Evolutionary conservation across 768 basidiomycete genomes (phyloP), one percentile per base, ranked within the genome.

Genomic region (Termitomyces sp.): DNA sequence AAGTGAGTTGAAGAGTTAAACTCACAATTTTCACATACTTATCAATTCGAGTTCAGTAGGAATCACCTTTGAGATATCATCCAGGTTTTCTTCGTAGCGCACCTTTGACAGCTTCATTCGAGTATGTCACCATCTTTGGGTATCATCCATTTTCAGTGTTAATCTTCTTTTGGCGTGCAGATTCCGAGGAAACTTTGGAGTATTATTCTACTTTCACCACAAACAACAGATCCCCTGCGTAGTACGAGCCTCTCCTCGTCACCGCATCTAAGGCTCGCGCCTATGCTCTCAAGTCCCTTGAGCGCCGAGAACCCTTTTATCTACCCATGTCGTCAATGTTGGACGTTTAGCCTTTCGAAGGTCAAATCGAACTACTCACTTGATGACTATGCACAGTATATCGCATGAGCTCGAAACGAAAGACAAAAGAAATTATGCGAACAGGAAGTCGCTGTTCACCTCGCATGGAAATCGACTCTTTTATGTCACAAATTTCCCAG

Each of bases 401-500:
- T 88, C 47, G 70, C 78, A 1, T 73, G 79, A 48, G 74, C 77
- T 26, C 85, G 79, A 64, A 72, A 96, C 94, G 0, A 95, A 93
- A 66, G 96, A 99, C 72, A 96, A 72, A 97, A 96, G 68, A 83
- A 85, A 47, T 63, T 98, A 35, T 77, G 79, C 45, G 87, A 78
- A 0, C 74, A 82, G 45, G 93, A 97, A 67, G 76, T 98, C 19
- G 76, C 81, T 8, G 94, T 98, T 3, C 87, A 94, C 65, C 76
- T 96, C 42, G 93, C 90, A 2, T 97, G 94, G 94, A 82, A 88
- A 61, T 93, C 93, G 3, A 98, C 95, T 5, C 70, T 99, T n/a
- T 3, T 99, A 95, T 69, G 85, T 97, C 50, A 95, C 97, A 17
- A 99, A 98, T 72, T 98, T 98, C 71, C 88, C 95, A 0, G 90